Conservation (phyloP, 805 yeast species). For the Pichia deserticola region DNA sequence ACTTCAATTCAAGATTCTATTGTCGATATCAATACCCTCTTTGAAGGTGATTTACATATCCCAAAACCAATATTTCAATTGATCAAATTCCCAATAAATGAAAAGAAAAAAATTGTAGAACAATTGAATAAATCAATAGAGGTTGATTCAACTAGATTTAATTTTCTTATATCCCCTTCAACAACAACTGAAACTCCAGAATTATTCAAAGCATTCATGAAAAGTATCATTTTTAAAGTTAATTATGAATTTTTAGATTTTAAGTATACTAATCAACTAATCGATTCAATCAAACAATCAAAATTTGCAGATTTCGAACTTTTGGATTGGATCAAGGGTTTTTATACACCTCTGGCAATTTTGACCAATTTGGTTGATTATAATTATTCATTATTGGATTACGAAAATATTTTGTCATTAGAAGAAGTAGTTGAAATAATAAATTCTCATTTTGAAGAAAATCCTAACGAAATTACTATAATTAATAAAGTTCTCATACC, state of each 20-base stretch:
- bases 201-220: constrained; percentile 15
- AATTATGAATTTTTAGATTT: constrained; percentile 14
- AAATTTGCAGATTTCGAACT: constrained; percentile 5
- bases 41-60: too few relatives aligned
- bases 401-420: constrained; percentile 12
- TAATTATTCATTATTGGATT: constrained; percentile 16
- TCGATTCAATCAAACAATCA: not conserved
- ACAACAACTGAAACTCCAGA: not conserved
- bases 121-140: not conserved
- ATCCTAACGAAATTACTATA: constrained; percentile 5
- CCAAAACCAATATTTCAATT: too few relatives aligned
- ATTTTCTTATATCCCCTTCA: not conserved
- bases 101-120: too few relatives aligned
- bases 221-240: constrained; percentile 15
- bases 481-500: constrained; percentile 17
- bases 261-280: constrained; percentile 1
- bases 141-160: not conserved
- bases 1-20: too few relatives aligned
- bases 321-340: constrained; percentile 17
- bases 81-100: too few relatives aligned
- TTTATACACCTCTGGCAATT: constrained; percentile 18
- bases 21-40: too few relatives aligned
- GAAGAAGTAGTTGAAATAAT: constrained; percentile 18
- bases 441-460: constrained; percentile 8
- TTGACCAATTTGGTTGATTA: constrained; percentile 8